These are phyloP conservation scores for Candida pseudoglaebosa DNA, from an alignment of 805 yeast genomes.

Conservation along the genomic window DNA sequence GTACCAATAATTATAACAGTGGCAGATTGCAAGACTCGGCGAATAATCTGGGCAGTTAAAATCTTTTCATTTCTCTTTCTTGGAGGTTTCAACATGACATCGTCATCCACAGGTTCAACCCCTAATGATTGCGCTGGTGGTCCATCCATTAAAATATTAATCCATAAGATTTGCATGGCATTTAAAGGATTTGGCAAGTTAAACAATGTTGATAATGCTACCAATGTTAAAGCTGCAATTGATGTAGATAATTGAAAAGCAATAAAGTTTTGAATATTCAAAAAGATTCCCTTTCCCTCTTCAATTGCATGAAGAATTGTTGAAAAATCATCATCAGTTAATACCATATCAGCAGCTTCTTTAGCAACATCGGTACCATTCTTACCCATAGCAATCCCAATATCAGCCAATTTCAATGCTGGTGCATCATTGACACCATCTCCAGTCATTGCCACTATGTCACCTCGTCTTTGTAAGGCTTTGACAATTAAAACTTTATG, in stretches of 20 bases:
- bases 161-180: conserved; percentile 98
- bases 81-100: conserved; percentile 95
- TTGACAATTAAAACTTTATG: conserved; percentile 87
- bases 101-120: conserved; percentile 95
- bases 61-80: conserved; percentile 84
- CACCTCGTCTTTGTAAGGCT: conserved; percentile 87
- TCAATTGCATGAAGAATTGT: conserved; percentile 91
- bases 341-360: conserved; percentile 97
- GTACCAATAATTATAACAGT: conserved; percentile 79
- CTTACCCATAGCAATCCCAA: conserved; percentile 90
- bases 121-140: conserved; percentile 98
- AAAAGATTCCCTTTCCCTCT: conserved; percentile 96
- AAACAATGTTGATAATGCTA: conserved; percentile 82
- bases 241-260: conserved; percentile 95
- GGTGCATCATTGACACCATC: conserved; percentile 99
- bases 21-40: conserved; percentile 75
- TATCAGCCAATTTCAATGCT: conserved; percentile 93
- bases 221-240: conserved; percentile 87
- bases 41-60: conserved; percentile 63
- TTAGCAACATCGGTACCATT: conserved; percentile 98
- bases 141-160: conserved; percentile 96
- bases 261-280: conserved; percentile 89
- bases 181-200: conserved; percentile 91
- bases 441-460: conserved; percentile 98
- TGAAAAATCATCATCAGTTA: conserved; percentile 94